Base-by-base conservation (phyloP, 2,329 filamentous ascomycete genomes). In the Pestalotiopsis sp. region DNA sequence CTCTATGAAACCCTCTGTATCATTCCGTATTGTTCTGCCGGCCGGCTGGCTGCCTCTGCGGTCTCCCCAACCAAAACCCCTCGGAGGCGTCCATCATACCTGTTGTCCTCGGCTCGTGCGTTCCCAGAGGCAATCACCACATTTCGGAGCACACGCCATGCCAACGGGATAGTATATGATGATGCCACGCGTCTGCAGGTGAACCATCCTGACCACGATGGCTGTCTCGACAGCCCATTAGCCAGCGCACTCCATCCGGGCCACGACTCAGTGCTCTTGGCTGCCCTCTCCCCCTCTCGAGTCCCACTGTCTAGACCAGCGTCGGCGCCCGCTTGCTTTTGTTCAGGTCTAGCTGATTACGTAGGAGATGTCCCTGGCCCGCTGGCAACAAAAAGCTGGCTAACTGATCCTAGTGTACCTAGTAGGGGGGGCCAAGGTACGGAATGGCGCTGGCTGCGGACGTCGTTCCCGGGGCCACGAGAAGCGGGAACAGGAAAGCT, bases 161-260 rank as follows among this genome's bases (percentile, higher is more conserved):
- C 17, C 55, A 59, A 17, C 57, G 14, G 20, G 20, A n/a, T 52
- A 52, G 45, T 36, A 27, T 27, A 39, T 36, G 38, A 31, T 62
- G 27, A 62, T 62, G 59, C 59, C 59, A 20, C 27, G 59, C 59
- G 59, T 62, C 31, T 62, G 59, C 31, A 62, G 45, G 31, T n/a
- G 6, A 52, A n/a, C 45, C 17, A 52, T 23, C 31, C 38, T 17
- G 31, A 59, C 17, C 55, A 25, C 55, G 12, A 25, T 25, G 59
- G 59, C 31, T 38, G 59, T 62, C 41, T 62, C 59, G 59, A 20
- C 59, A 6, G 36, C 38, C 25, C 14, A 36, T 31, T 36, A 62
- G 31, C 59, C 14, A 20, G n/a, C 14, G n/a, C 25, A 17, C 36
- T 62, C 31, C 13, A 39, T 62, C 36, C 31, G 27, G 31, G 25